Conservation (phyloP, 2,329 filamentous ascomycete genomes). For the Fusarium tanahbumbuense region DNA sequence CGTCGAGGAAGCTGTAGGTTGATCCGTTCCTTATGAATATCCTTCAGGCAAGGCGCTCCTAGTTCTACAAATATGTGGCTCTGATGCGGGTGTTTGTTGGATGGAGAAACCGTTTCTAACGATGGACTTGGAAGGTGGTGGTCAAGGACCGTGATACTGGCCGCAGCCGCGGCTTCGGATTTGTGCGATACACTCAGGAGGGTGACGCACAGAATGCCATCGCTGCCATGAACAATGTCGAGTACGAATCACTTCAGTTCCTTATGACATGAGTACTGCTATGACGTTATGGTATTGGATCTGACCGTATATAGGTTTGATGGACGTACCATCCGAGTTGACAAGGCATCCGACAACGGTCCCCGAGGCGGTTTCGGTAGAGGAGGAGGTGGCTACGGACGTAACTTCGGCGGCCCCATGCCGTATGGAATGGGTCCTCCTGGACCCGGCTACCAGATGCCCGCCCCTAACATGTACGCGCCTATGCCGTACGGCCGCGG, state of each 20-base stretch:
- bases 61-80: slow-evolving; percentile 37
- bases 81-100: slow-evolving; percentile 32
- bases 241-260: slow-evolving; percentile 69
- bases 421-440: slow-evolving; percentile 53
- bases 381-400: slow-evolving; percentile 51
- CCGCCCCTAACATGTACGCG: slow-evolving; percentile 53
- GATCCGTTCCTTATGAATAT: slow-evolving; percentile 32
- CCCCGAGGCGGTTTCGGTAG: slow-evolving; percentile 62
- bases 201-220: slow-evolving; percentile 82
- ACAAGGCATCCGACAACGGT: slow-evolving; percentile 89
- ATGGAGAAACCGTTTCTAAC: slow-evolving; percentile 36
- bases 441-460: slow-evolving; percentile 52
- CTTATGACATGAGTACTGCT: slow-evolving; percentile 35
- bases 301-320: slow-evolving; percentile 40
- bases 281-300: slow-evolving; percentile 2
- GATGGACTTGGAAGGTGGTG: slow-evolving; percentile 74
- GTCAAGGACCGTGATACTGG: slow-evolving; percentile 98
- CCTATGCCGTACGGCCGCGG: slow-evolving; percentile 54
- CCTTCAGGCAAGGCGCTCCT: slow-evolving; percentile 32
- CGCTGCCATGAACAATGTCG: slow-evolving; percentile 83
- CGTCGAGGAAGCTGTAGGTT: slow-evolving; percentile 94
- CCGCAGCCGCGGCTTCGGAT: slow-evolving; percentile 96
- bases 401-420: slow-evolving; percentile 58
- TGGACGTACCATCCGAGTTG: slow-evolving; percentile 77
- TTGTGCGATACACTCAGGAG: slow-evolving; percentile 87